A percentile compares a stretch with the other conserved stretches of the same genome.
Evolutionary conservation across 2,329 filamentous ascomycete genomes (phyloP).

Genomic region (Karstenula rhodostoma): DNA sequence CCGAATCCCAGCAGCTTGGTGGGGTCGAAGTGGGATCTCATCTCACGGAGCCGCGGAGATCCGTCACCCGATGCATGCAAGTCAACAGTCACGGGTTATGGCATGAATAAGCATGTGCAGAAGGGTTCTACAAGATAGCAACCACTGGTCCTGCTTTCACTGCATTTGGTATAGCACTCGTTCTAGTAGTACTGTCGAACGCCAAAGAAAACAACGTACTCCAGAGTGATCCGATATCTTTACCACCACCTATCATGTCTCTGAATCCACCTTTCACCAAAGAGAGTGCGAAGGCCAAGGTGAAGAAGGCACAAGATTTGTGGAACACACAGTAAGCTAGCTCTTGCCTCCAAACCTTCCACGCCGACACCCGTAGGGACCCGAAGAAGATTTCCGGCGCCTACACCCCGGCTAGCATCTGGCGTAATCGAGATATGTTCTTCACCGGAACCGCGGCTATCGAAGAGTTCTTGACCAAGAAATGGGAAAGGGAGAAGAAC

Average conservation of each 20-base stretch:
- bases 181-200: neutral
- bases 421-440: constrained; percentile 80
- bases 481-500: constrained; percentile 76
- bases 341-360: neutral
- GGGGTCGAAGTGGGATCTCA: neutral
- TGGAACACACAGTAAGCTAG: constrained; percentile 77
- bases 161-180: constrained; percentile 1
- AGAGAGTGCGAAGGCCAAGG: constrained; percentile 76
- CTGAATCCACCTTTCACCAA: constrained; percentile 75
- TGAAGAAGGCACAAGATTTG: constrained; percentile 82
- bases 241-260: constrained; percentile 45
- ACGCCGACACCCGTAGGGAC: constrained; percentile 57
- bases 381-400: constrained; percentile 71
- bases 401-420: constrained; percentile 79
- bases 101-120: constrained; percentile 10
- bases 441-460: constrained; percentile 74
- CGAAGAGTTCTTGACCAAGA: constrained; percentile 71
- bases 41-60: neutral
- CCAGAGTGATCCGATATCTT: neutral
- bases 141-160: neutral
- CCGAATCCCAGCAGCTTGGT: neutral
- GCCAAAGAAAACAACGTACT: neutral
- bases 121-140: neutral
- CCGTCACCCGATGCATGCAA: neutral
- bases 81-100: neutral